Evolutionary conservation across 495 filamentous ascomycete genomes (phyloP), one percentile per base, ranked within the genome.

Genomic region (Xylaria intraflava): DNA sequence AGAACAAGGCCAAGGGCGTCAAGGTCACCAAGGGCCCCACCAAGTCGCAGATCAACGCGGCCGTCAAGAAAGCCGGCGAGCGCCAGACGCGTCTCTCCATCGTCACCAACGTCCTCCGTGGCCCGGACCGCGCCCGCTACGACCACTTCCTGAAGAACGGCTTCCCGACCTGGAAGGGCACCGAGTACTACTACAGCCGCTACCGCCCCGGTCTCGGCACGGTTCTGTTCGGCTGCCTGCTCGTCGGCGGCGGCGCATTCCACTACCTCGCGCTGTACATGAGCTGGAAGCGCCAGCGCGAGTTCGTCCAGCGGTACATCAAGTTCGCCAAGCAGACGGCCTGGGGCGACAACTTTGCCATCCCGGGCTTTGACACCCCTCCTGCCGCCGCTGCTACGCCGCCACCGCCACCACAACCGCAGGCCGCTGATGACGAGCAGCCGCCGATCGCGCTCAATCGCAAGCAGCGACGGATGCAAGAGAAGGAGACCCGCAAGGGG

Each of bases 131-230:
- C 38, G 89, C 87, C 61, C 87, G 94, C 47, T 99, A 99, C 68
- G 91, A 99, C 68, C 83, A 96, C 68, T 99, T 99, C 74, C 74
- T 99, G 49, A 78, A 75, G 62, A 89, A 96, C 71, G 93, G 93
- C 19, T 99, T 99, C 71, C 93, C 93, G 10, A 83, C 80, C 44
- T 98, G 94, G 93, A 88, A 87, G 68, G 93, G 94, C 30, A 96
- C 93, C 16, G 94, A 91, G 48, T 99, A 97, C 77, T 97, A 96
- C 77, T 99, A 97, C 72, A 84, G 78, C 49, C 85, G 93, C 6
- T 96, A 89, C 78, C 81, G 93, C 24, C 93, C 93, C 0, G 93
- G 93, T 10, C 73, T 96, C 9, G 89, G 87, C 17, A 84, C 85
- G 9, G 93, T 96, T 42, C 68, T 97, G 46, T 46, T 83, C 10